Conservation (phyloP, 768 basidiomycete species). For the Kwoniella sp. region DNA sequence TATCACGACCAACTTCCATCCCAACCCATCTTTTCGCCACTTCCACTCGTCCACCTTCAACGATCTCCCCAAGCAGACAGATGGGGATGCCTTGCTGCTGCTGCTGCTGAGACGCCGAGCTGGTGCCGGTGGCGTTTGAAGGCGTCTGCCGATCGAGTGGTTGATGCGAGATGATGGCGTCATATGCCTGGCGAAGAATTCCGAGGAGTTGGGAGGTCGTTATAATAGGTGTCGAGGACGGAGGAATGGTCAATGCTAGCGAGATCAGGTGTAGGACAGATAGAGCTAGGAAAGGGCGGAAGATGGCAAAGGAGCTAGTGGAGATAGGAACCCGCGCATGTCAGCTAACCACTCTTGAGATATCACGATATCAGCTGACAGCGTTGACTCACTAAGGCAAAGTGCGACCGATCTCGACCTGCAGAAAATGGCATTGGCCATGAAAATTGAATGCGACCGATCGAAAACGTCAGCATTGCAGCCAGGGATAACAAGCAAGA, state of each 20-base stretch:
- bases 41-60: conserved; percentile 34
- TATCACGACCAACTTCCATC: conserved; percentile 33
- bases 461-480: no score
- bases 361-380: neutral
- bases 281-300: conserved; percentile 44
- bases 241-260: conserved; percentile 31
- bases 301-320: conserved; percentile 47
- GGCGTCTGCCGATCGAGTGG: conserved; percentile 31
- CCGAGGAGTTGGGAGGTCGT: conserved; percentile 34
- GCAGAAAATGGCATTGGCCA: neutral
- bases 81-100: neutral
- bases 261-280: conserved; percentile 43
- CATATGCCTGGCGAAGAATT: conserved; percentile 44
- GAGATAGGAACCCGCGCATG: neutral
- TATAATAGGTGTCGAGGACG: conserved; percentile 29
- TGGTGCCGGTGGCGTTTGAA: neutral
- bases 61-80: conserved; percentile 42
- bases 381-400: conserved; percentile 43
- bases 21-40: conserved; percentile 31
- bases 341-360: neutral
- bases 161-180: conserved; percentile 35
- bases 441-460: neutral
- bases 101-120: neutral
- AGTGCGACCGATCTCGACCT: conserved; percentile 53
- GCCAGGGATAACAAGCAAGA: no score